Evolutionary conservation across 768 basidiomycete species (phyloP), one percentile per base, ranked within the genome.

Genomic region (Pulveroboletus sp.): DNA sequence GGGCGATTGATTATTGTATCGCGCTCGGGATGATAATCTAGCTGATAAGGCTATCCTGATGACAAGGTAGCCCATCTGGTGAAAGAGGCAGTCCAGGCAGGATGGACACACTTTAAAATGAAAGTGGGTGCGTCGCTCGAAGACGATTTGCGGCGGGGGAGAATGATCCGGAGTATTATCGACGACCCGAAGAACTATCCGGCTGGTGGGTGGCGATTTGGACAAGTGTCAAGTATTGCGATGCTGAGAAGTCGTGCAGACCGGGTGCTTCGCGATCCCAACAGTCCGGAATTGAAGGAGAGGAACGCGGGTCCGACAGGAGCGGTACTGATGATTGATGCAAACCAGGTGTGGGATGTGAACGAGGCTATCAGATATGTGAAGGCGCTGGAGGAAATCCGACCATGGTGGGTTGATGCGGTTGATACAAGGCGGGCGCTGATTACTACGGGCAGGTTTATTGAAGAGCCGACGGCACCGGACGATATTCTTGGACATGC

Each of bases 61-160:
- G 92, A 93, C 63, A 95, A 95, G 62, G 82, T 95, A 40, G 78
- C 80, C 1, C 77, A 81, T 3, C 77, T 97, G 34, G 94, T 90
- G 10, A 82, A 83, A 59, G 90, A 91, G 59, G 89, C 91, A n/a
- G 75, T 97, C 40, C 68, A 75, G 8, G 79, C 78, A 29, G 94
- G 94, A 19, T 97, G 94, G 82, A 97, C 90, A 69, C 91, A 94
- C 73, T 95, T 97, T 81, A 97, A 97, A 74, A 91, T 95, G 84
- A 97, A 97, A 71, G 93, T 97, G 54, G 94, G 94, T 36, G 84
- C 87, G 19, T 79, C 90, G 69, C 76, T 80, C 43, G 79, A 82
- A 24, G 81, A 85, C 62, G 94, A 97, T 67, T 70, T 93, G 27
- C 84, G 90, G 25, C 82, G 94, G 40, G 90, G 90, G 12, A 82